Percentiles rank a stretch among this genome's conserved stretches.
These are phyloP conservation scores for Carex kokanica DNA, from an alignment of 176 grass and related monocot genomes.

Conservation along the genomic window DNA sequence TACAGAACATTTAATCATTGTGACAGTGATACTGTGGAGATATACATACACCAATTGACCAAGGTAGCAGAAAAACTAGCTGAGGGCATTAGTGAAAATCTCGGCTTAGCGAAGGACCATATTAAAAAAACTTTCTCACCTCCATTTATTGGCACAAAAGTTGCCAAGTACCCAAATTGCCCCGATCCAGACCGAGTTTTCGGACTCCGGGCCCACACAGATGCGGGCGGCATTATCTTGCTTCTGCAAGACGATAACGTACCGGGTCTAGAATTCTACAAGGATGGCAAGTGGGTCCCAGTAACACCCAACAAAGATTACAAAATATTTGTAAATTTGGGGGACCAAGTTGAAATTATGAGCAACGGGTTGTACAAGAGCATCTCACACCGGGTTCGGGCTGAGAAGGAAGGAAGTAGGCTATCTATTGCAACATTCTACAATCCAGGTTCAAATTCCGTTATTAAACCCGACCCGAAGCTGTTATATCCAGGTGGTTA, in stretches of 20 bases:
- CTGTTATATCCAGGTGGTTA: too few relatives aligned
- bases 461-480: too few relatives aligned
- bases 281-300: slow-evolving; percentile 47
- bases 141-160: slow-evolving; percentile 81
- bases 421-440: slow-evolving; percentile 91
- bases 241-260: slow-evolving; percentile 78
- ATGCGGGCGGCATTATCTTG: slow-evolving; percentile 93
- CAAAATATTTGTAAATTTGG: slow-evolving; percentile 76
- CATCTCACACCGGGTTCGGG: slow-evolving; percentile 57
- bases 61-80: slow-evolving; percentile 53
- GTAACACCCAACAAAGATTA: slow-evolving; percentile 34
- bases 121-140: slow-evolving; percentile 51
- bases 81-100: slow-evolving; percentile 56
- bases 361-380: slow-evolving; percentile 72
- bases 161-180: slow-evolving; percentile 80
- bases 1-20: neutral
- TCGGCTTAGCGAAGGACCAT: slow-evolving; percentile 41
- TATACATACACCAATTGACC: slow-evolving; percentile 44
- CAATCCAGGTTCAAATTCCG: slow-evolving; percentile 49
- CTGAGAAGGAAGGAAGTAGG: slow-evolving; percentile 29
- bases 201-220: slow-evolving; percentile 79
- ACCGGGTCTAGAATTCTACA: slow-evolving; percentile 71
- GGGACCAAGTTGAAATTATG: slow-evolving; percentile 83
- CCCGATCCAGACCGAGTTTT: slow-evolving; percentile 49
- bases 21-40: slow-evolving; percentile 47